Evolutionary conservation across 257 asterid species (phyloP), one percentile per base, ranked within the genome.

Genomic region (Solanum pimpinellifolium): DNA sequence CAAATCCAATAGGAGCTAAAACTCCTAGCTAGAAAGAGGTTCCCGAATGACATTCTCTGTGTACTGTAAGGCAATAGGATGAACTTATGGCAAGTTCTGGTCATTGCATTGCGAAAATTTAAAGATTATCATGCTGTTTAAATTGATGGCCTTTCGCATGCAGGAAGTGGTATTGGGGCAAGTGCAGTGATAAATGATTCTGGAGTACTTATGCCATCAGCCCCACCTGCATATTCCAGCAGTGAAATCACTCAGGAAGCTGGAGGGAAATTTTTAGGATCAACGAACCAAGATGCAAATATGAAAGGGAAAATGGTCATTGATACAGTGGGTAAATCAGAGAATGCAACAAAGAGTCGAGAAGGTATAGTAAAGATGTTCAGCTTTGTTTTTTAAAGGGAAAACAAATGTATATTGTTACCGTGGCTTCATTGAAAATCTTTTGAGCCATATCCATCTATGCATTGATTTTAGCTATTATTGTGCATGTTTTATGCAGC

Each of bases 101-200:
- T 49, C 69, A 49, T 29, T 80, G 69, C 44, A 31, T 31, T 18
- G 47, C 70, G 46, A 85, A 29, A 21, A 85, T 42, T 23, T 69
- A 70, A 41, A 69, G 80, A 49, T 20, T 11, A 69, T 68, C 23
- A 72, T 74, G 23, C 60, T 87, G 82, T 39, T 83, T 86, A 59
- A 42, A 78, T 85, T 88, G 88, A 77, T 83, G 74, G 85, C 70
- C 85, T 76, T 47, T 86, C 87, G 59, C 87, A 27, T 87, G 93
- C 92, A 93, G 95, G 91, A 85, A 88, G 60, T 84, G 85, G 70
- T 82, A 20, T 9, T 75, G 88, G 83, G 27, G 74, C 65, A 72
- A 87, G 84, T 83, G 86, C 31, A 80, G 88, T 27, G 83, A 52
- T 78, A 83, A 62, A 52, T 42, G 86, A 85, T 85, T 39, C 41